phyloP scores from a whole-genome alignment of 495 filamentous ascomycete genomes.

The Cudoniella acicularis region DNA sequence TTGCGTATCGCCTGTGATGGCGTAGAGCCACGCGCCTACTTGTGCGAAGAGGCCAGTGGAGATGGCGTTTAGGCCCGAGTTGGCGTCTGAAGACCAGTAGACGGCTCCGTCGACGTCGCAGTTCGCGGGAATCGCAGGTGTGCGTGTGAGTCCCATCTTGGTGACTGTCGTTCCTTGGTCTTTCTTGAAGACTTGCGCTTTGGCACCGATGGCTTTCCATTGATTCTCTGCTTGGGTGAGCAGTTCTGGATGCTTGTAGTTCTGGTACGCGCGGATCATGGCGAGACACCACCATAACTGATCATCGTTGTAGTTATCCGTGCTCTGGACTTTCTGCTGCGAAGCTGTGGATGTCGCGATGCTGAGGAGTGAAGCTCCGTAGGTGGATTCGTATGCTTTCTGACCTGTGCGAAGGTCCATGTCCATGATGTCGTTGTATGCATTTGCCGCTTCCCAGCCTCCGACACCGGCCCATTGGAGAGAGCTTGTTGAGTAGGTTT shows the following conservation, averaged over 20 bases:
- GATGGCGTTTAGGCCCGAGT: not conserved
- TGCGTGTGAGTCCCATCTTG: not conserved
- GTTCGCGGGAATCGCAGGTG: not conserved
- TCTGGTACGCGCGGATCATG: not conserved
- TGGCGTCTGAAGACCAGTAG: not conserved
- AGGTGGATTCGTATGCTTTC: not conserved
- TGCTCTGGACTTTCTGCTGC: not conserved
- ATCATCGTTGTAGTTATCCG: not conserved
- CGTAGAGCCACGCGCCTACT: not conserved
- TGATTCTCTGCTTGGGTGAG: not conserved
- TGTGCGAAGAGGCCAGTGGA: not conserved
- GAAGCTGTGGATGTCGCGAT: not conserved
- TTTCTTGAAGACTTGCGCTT: not conserved
- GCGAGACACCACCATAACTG: not conserved
- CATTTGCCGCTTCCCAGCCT: not conserved
- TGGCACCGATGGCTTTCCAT: not conserved
- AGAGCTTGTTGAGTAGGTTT: not conserved
- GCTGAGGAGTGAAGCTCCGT: not conserved
- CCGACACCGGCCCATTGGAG: not conserved
- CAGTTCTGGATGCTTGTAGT: not conserved
- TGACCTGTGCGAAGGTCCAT: not conserved
- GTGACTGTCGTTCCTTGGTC: not conserved
- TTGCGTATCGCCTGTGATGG: not conserved
- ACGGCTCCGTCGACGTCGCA: not conserved
- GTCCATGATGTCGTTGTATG: not conserved